These are phyloP conservation scores for Peniophora sp. DNA, from an alignment of 1,284 basidiomycete species.

Conservation along the genomic window DNA sequence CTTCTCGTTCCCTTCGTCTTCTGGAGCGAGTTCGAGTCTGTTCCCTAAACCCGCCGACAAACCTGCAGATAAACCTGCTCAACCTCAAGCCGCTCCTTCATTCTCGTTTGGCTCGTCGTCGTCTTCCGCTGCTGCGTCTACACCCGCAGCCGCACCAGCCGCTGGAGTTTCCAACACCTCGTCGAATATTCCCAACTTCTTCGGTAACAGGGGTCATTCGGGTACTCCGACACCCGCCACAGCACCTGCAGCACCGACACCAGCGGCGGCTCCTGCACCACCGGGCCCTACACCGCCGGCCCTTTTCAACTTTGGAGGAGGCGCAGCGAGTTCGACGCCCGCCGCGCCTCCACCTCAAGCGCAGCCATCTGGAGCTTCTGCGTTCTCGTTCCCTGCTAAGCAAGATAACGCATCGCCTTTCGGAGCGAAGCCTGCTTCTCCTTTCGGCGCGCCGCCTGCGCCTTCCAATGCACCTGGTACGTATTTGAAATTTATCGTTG, in stretches of 20 bases:
- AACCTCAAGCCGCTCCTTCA: slow-evolving; percentile 1
- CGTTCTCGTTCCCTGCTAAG: background rate
- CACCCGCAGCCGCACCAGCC: slow-evolving; percentile 5
- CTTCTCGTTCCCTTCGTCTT: slow-evolving; percentile 11
- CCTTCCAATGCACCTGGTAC: background rate
- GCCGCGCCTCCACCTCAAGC: background rate
- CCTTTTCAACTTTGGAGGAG: background rate
- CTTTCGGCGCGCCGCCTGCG: background rate
- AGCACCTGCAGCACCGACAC: slow-evolving; percentile 3
- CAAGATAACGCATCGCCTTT: background rate
- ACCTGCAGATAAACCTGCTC: background rate
- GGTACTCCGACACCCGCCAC: slow-evolving; percentile 5
- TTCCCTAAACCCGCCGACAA: slow-evolving; percentile 5
- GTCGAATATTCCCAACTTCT: slow-evolving; percentile 15
- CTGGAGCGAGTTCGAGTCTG: slow-evolving; percentile 11
- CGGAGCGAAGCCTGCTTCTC: background rate
- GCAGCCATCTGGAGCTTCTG: background rate
- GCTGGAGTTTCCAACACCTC: slow-evolving; percentile 3
- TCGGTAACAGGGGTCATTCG: slow-evolving; percentile 8
- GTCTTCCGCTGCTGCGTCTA: slow-evolving; percentile 10
- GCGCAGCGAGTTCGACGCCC: background rate
- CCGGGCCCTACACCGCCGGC: background rate
- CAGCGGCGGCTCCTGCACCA: slow-evolving; percentile 6
- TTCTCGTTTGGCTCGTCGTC: slow-evolving; percentile 8
- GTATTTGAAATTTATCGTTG: background rate